Base-by-base conservation (phyloP, 352 stramenopile genomes). In the Pythium phragmiticola region DNA sequence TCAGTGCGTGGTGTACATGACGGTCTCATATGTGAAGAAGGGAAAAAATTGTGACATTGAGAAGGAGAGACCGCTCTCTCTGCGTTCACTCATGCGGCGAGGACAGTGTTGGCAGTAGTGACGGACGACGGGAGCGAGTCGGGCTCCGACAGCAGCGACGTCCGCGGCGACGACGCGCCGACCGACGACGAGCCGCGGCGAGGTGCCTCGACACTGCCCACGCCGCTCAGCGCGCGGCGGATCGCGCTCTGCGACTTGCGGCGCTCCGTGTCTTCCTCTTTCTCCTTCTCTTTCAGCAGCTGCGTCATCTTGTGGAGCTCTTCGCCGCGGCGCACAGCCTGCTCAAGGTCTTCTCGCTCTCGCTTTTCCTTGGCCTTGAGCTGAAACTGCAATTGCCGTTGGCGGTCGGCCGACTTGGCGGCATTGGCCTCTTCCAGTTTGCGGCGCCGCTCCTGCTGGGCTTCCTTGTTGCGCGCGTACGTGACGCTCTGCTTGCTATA, bases 381-480 rank as follows among this genome's bases (percentile, higher is more conserved):
- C 55, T 81, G 76, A 17, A 68, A 59, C 7, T 75, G 72, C 34
- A 92, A 51, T 17, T 86, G 75, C 23, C 69, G 69, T 53, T 89
- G 78, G 11, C 83, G 78, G 51, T 83, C 75, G 14, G 82, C 70
- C 4, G 83, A 90, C 48, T 84, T 88, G 14, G 69, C 48, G 16
- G 79, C 60, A 53, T 90, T 92, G 21, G 72, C 69, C 49, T 84
- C 69, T 57, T 92, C 80, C n/a, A 92, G 67, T 13, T 80, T 79
- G 54, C 77, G 86, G 19, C 83, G 80, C 19, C 83, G 83, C 41
- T 92, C 79, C 16, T 82, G 57, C 58, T 92, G 83, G 63, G 73
- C 54, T 34, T 82, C 78, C 14, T 78, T 72, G 57, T 82, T 76
- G 28, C 76, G 69, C 30, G 65, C 62, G 55, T 82, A 92, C 5